Conservation (phyloP, 2,329 filamentous ascomycete genomes). For the Orbilia oligospora region DNA sequence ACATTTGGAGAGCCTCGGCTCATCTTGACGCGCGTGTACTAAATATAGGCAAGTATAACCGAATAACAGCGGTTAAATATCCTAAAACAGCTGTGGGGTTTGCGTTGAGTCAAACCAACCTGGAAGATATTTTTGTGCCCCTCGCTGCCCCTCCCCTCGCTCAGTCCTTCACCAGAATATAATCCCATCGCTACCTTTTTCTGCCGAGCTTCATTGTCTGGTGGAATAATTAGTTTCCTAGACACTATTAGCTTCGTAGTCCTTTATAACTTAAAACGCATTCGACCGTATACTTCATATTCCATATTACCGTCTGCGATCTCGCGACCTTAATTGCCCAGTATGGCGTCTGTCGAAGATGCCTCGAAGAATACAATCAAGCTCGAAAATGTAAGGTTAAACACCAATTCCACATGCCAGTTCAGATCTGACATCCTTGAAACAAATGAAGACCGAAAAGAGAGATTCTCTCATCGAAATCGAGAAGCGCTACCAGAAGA, state of each 20-base stretch:
- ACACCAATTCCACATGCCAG: slow-evolving; percentile 36
- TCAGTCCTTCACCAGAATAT: neutral
- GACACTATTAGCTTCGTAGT: neutral
- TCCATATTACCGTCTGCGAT: neutral
- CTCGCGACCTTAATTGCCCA: slow-evolving; percentile 32
- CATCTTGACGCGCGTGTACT: neutral
- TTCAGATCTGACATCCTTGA: slow-evolving; percentile 63
- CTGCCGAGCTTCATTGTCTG: neutral
- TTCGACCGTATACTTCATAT: neutral
- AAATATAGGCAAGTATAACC: neutral
- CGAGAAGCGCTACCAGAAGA: slow-evolving; percentile 92
- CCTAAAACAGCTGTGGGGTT: slow-evolving; percentile 38
- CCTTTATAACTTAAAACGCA: neutral
- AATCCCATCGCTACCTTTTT: slow-evolving; percentile 1
- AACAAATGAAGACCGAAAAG: slow-evolving; percentile 79
- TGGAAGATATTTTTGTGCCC: slow-evolving; percentile 39
- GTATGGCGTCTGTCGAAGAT: slow-evolving; percentile 60
- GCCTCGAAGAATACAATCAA: slow-evolving; percentile 75
- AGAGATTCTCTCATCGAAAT: slow-evolving; percentile 83
- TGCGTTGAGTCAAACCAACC: slow-evolving; percentile 34
- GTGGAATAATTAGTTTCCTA: neutral
- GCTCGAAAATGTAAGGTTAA: slow-evolving; percentile 72
- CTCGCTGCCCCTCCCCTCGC: slow-evolving; percentile 22
- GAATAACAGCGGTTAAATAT: neutral
- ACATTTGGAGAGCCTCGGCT: neutral